A percentile compares a stretch with the other conserved stretches of the same genome.
phyloP scores from a whole-genome alignment of 1,284 basidiomycete species.

The Trichosporon ovoides region DNA sequence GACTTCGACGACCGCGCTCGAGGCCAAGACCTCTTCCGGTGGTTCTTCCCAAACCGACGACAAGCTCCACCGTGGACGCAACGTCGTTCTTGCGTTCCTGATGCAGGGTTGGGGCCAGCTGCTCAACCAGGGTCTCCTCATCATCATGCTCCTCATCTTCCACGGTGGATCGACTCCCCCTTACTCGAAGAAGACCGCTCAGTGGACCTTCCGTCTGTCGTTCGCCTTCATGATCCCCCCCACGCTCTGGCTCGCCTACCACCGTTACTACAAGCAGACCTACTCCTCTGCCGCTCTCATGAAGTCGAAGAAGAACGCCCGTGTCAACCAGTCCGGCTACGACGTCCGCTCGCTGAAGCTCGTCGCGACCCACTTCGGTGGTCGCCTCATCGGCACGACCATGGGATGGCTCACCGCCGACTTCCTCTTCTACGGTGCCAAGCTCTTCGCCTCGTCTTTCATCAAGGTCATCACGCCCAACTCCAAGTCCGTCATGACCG shows the following conservation, averaged over 20 bases:
- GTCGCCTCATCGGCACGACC: conserved; percentile 53
- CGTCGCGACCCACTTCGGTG: conserved; percentile 52
- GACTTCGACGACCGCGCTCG: conserved; percentile 55
- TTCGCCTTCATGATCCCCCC: conserved; percentile 54
- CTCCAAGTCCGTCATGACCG: conserved; percentile 44
- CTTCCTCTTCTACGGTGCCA: conserved; percentile 53
- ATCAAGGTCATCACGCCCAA: conserved; percentile 53
- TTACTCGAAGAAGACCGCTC: conserved; percentile 50
- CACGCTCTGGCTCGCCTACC: conserved; percentile 55
- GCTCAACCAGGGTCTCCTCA: conserved; percentile 54
- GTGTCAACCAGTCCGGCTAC: conserved; percentile 53
- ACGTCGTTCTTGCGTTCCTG: conserved; percentile 54
- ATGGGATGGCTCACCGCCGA: conserved; percentile 55
- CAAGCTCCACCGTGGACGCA: conserved; percentile 55
- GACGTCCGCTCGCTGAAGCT: conserved; percentile 53
- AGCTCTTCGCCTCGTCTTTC: conserved; percentile 50
- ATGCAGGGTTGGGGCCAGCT: conserved; percentile 56
- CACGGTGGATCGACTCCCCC: conserved; percentile 43
- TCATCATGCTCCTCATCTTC: conserved; percentile 55
- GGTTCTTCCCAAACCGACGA: conserved; percentile 50
- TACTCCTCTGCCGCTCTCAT: conserved; percentile 47
- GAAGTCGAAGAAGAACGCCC: conserved; percentile 51
- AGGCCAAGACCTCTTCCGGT: conserved; percentile 45
- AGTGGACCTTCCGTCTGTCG: conserved; percentile 55
- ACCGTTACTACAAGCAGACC: conserved; percentile 53